Evolutionary conservation across 1,284 basidiomycete species (phyloP).

Genomic region (Mycena sp.): DNA sequence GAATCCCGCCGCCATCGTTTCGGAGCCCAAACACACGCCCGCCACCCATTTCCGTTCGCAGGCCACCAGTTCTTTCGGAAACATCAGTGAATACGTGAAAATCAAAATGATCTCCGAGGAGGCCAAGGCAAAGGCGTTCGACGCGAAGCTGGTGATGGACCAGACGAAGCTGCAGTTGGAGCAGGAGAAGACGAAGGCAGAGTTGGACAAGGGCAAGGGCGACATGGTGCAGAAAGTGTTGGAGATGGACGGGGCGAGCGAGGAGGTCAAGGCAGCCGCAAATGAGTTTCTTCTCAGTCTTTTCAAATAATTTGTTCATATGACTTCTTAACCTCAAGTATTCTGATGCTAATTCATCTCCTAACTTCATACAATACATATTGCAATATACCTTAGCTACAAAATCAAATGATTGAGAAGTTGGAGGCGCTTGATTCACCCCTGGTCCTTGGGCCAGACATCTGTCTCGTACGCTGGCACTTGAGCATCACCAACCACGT

Average conservation of each 20-base stretch:
- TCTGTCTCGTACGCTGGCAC: slow-evolving; percentile 28
- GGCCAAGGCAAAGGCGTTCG: not conserved
- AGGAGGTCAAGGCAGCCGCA: not conserved
- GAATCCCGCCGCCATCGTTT: not conserved
- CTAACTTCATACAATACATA: too few relatives aligned
- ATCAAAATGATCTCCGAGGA: slow-evolving; percentile 4
- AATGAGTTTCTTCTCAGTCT: not conserved
- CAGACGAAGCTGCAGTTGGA: not conserved
- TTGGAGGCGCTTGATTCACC: not conserved
- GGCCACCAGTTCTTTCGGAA: not conserved
- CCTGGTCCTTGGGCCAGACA: slow-evolving; percentile 22
- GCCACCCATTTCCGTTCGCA: not conserved
- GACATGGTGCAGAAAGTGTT: not conserved
- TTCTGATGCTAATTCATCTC: too few relatives aligned
- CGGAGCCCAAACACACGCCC: not conserved
- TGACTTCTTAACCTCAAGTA: not conserved
- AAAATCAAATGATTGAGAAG: not conserved
- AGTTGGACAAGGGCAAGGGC: not conserved
- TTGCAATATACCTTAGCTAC: not conserved
- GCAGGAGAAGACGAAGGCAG: not conserved
- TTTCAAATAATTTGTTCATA: not conserved
- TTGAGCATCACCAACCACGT: slow-evolving; percentile 16
- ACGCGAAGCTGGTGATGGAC: not conserved
- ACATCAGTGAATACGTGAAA: slow-evolving; percentile 3
- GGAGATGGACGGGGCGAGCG: not conserved